Conservation (phyloP, 2,329 filamentous ascomycete species). For the Lojkania enalia region DNA sequence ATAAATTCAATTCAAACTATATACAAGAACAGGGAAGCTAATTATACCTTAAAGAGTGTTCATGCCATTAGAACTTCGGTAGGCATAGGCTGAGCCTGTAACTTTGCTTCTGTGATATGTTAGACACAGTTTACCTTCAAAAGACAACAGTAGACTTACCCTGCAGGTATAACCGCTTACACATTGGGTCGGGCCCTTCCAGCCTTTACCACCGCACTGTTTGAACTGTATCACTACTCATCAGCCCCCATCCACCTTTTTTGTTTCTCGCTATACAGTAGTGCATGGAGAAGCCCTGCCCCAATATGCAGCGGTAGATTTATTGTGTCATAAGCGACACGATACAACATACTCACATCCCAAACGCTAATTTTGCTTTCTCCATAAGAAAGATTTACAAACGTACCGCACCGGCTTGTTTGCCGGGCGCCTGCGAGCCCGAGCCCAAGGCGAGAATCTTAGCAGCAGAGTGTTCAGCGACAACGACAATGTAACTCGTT, state of each 20-base stretch:
- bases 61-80: too few relatives aligned
- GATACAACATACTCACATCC: conserved; percentile 4
- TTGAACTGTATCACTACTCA: conserved; percentile 16
- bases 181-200: conserved; percentile 21
- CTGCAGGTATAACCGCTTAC: conserved; percentile 23
- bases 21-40: conserved; percentile 6
- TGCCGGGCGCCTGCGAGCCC: conserved; percentile 1
- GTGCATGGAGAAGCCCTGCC: not conserved
- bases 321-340: not conserved
- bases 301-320: conserved; percentile 7
- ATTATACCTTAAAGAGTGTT: conserved; percentile 2
- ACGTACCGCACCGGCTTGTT: conserved; percentile 19
- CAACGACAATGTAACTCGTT: conserved; percentile 42
- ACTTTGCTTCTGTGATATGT: too few relatives aligned
- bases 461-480: conserved; percentile 44
- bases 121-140: too few relatives aligned
- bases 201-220: conserved; percentile 24
- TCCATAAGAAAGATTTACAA: conserved; percentile 9
- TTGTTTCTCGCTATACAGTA: not conserved
- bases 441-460: conserved; percentile 40
- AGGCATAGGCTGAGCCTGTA: too few relatives aligned
- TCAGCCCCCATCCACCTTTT: conserved; percentile 7
- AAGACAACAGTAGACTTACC: too few relatives aligned
- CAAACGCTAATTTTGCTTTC: conserved; percentile 11
- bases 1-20: conserved; percentile 8